phyloP scores from a whole-genome alignment of 2,329 filamentous ascomycete genomes.

The Pseudocercospora vitis region DNA sequence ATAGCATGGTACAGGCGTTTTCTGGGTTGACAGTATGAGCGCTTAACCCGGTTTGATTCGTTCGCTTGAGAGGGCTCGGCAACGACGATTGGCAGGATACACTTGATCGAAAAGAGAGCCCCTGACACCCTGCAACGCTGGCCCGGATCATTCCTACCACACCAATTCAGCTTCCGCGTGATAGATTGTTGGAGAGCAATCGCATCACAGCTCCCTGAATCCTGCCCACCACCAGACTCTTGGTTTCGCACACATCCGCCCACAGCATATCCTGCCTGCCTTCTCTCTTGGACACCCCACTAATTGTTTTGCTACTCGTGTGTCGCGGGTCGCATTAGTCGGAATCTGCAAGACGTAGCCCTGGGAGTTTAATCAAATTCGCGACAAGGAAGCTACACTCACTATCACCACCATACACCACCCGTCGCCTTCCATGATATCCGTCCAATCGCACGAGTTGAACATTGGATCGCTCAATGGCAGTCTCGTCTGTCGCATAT shows the following conservation, averaged over 20 bases:
- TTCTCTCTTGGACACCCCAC: neutral
- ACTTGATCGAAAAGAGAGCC: neutral
- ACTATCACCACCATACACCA: slow-evolving; percentile 7
- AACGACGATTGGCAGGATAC: neutral
- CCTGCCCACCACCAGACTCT: neutral
- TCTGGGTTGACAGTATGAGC: neutral
- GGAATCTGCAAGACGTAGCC: slow-evolving; percentile 6
- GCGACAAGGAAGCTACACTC: slow-evolving; percentile 11
- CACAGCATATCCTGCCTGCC: neutral
- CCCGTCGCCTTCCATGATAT: slow-evolving; percentile 38
- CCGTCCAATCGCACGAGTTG: slow-evolving; percentile 31
- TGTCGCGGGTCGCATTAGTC: slow-evolving; percentile 1
- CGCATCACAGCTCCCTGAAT: slow-evolving; percentile 6
- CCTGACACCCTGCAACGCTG: neutral
- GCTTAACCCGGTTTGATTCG: neutral
- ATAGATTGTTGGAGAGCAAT: slow-evolving; percentile 10
- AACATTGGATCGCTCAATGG: slow-evolving; percentile 44
- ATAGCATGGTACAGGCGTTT: slow-evolving; percentile 9
- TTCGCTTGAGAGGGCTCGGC: slow-evolving; percentile 1
- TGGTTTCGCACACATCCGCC: neutral
- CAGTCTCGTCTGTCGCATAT: slow-evolving; percentile 43
- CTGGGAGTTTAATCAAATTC: neutral
- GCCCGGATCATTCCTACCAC: slow-evolving; percentile 5
- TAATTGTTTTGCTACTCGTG: slow-evolving; percentile 8
- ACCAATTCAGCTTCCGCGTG: slow-evolving; percentile 7